Percentiles rank a stretch among this genome's conserved stretches.
Evolutionary conservation across 768 basidiomycete species (phyloP).

Genomic region (Lentinula sp.): DNA sequence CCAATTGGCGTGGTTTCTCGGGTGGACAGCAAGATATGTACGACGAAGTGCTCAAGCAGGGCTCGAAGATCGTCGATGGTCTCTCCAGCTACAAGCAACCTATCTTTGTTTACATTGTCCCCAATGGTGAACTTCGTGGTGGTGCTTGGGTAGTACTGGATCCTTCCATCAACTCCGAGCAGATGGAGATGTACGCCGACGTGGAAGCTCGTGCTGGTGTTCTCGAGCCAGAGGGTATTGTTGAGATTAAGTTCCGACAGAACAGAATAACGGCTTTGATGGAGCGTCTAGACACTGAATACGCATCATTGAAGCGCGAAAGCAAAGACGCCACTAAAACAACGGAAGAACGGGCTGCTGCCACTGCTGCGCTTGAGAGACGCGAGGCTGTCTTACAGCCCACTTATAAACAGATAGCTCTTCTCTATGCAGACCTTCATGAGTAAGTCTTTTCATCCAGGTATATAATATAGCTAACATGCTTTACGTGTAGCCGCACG

Average conservation of each 20-base stretch:
- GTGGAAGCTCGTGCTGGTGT: slow-evolving; percentile 95
- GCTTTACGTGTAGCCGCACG: slow-evolving; percentile 50
- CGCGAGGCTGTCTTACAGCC: slow-evolving; percentile 82
- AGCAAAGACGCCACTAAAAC: slow-evolving; percentile 72
- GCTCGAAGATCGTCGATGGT: slow-evolving; percentile 98
- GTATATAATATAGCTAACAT: slow-evolving; percentile 8
- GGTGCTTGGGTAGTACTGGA: slow-evolving; percentile 99
- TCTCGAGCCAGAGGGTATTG: slow-evolving; percentile 91
- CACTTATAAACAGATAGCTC: slow-evolving; percentile 88
- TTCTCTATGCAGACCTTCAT: slow-evolving; percentile 94
- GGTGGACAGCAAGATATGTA: slow-evolving; percentile 99
- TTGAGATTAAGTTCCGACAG: slow-evolving; percentile 97
- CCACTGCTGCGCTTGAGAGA: slow-evolving; percentile 59
- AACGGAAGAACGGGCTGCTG: slow-evolving; percentile 67
- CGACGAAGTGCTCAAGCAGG: slow-evolving; percentile 94
- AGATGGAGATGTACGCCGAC: slow-evolving; percentile 99
- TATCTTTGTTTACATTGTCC: slow-evolving; percentile 96
- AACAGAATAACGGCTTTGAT: slow-evolving; percentile 88
- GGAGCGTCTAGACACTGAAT: slow-evolving; percentile 87
- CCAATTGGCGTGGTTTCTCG: slow-evolving; percentile 99
- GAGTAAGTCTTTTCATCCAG: slow-evolving; percentile 52
- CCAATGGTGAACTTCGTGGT: slow-evolving; percentile 97
- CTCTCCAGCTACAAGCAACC: slow-evolving; percentile 96
- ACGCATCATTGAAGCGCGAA: slow-evolving; percentile 73
- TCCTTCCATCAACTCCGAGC: slow-evolving; percentile 92